phyloP scores from a whole-genome alignment of 2,329 filamentous ascomycete species.

The Zasmidium cellare region DNA sequence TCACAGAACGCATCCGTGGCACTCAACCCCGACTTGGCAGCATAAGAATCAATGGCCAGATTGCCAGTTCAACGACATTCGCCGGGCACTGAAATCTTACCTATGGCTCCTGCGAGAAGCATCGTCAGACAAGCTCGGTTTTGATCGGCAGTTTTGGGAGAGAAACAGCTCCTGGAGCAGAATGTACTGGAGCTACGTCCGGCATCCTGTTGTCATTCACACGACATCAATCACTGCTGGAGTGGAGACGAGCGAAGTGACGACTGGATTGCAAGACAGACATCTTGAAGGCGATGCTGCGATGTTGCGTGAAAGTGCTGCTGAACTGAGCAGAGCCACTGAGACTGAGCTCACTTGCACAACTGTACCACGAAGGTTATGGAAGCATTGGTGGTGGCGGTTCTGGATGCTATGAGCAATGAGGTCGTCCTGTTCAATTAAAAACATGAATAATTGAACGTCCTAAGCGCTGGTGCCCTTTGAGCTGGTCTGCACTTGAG shows the following conservation, averaged over 20 bases:
- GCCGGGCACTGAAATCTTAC: conserved; percentile 35
- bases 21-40: conserved; percentile 15
- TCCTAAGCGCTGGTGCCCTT: too few relatives aligned
- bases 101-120: conserved; percentile 20
- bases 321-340: neutral
- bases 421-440: too few relatives aligned
- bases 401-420: neutral
- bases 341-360: conserved; percentile 18
- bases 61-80: conserved; percentile 31
- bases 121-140: conserved; percentile 8
- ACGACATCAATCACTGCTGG: neutral
- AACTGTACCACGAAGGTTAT: conserved; percentile 12
- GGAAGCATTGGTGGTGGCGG: conserved; percentile 3
- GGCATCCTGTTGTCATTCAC: neutral
- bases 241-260: neutral
- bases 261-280: too few relatives aligned
- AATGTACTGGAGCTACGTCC: conserved; percentile 32
- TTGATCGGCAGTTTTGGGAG: conserved; percentile 30
- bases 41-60: conserved; percentile 20
- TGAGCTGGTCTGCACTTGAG: too few relatives aligned
- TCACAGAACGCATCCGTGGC: conserved; percentile 30
- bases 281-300: neutral
- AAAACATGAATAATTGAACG: too few relatives aligned
- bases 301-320: neutral
- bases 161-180: conserved; percentile 23